phyloP scores from a whole-genome alignment of 495 filamentous ascomycete species.

The Xylaria acuta region DNA sequence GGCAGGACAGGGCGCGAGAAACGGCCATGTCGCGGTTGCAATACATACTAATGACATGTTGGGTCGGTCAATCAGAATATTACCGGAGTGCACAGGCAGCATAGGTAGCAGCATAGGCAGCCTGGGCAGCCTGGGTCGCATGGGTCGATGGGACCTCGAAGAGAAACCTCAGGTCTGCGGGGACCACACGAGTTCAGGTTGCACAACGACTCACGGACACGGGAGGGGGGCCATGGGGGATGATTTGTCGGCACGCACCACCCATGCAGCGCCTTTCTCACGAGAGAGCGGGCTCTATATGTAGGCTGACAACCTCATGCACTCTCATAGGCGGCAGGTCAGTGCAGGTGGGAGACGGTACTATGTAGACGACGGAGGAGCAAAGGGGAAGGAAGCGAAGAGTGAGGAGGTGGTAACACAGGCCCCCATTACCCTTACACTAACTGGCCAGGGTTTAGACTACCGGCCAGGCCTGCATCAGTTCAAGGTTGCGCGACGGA shows the following conservation, averaged over 20 bases:
- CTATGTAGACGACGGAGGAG: conserved; percentile 17
- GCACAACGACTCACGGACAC: conserved; percentile 25
- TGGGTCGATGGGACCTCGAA: conserved; percentile 25
- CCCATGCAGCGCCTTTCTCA: conserved; percentile 15
- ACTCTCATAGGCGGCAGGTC: conserved; percentile 6
- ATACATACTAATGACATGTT: conserved; percentile 12
- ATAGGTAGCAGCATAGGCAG: conserved; percentile 1
- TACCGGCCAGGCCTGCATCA: not conserved
- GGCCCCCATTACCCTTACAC: conserved; percentile 1
- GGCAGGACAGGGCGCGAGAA: conserved; percentile 15
- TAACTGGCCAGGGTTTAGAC: conserved; percentile 11
- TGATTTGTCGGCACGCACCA: conserved; percentile 22
- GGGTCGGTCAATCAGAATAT: conserved; percentile 17
- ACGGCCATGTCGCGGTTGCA: conserved; percentile 15
- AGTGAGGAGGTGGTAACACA: conserved; percentile 25
- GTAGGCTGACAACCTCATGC: conserved; percentile 30
- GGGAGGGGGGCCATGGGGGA: conserved; percentile 13
- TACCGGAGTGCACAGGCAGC: conserved; percentile 23
- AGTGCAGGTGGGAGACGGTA: not conserved
- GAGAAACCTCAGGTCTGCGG: conserved; percentile 11
- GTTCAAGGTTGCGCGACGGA: conserved; percentile 5
- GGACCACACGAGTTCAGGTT: conserved; percentile 25
- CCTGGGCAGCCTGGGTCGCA: conserved; percentile 14
- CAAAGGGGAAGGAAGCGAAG: not conserved
- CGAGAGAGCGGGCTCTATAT: conserved; percentile 20